These are phyloP conservation scores for Penicillium concentricum DNA, from an alignment of 2,329 filamentous ascomycete species.

Conservation along the genomic window DNA sequence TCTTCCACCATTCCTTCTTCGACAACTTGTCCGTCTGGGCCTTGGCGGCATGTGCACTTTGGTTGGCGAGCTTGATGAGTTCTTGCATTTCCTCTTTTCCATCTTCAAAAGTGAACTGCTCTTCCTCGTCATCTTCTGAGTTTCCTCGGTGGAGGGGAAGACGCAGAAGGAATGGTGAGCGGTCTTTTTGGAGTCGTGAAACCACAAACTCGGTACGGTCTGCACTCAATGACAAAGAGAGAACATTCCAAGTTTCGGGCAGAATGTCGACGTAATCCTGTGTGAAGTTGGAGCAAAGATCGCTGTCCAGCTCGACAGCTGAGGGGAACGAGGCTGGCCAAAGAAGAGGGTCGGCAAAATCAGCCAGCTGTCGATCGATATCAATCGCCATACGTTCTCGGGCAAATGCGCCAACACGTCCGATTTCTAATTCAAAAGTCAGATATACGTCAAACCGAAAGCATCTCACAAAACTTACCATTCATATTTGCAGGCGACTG, in stretches of 20 bases:
- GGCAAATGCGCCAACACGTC: slow-evolving; percentile 42
- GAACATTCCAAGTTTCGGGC: slow-evolving; percentile 75
- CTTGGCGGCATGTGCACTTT: slow-evolving; percentile 72
- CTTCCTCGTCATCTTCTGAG: slow-evolving; percentile 71
- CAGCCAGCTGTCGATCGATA: slow-evolving; percentile 47
- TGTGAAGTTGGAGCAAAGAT: slow-evolving; percentile 66
- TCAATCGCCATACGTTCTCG: slow-evolving; percentile 41
- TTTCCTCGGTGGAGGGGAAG: slow-evolving; percentile 81
- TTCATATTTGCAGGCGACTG: slow-evolving; percentile 40
- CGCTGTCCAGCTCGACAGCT: slow-evolving; percentile 17
- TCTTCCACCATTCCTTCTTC: slow-evolving; percentile 84
- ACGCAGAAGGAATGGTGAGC: slow-evolving; percentile 80
- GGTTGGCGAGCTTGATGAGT: slow-evolving; percentile 78
- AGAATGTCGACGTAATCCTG: slow-evolving; percentile 81
- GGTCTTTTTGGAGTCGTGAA: slow-evolving; percentile 74
- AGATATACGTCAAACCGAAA: slow-evolving; percentile 5
- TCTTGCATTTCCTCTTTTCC: slow-evolving; percentile 77
- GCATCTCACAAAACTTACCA: slow-evolving; percentile 26
- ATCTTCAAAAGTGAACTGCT: slow-evolving; percentile 79
- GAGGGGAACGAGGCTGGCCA: slow-evolving; percentile 47
- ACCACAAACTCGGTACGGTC: slow-evolving; percentile 81
- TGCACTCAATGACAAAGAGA: slow-evolving; percentile 83
- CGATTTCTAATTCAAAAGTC: slow-evolving; percentile 34
- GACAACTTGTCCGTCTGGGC: slow-evolving; percentile 72
- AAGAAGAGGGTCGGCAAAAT: slow-evolving; percentile 46